A percentile compares a stretch with the other conserved stretches of the same genome.
These are phyloP conservation scores for Glaciozyma antarctica DNA, from an alignment of 768 basidiomycete species.

Conservation along the genomic window DNA sequence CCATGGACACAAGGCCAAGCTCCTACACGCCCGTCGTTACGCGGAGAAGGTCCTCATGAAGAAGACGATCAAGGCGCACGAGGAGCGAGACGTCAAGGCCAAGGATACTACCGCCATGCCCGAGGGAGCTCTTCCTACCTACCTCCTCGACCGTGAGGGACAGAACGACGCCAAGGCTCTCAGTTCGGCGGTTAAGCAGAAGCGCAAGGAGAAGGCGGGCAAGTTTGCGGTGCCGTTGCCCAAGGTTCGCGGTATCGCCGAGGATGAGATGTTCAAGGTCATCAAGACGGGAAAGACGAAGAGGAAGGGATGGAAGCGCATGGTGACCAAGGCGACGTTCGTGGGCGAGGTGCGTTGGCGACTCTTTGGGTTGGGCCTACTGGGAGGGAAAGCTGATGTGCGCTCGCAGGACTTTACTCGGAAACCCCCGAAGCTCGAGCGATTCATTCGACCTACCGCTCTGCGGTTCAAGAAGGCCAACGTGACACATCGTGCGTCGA, in stretches of 20 bases:
- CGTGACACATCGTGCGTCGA: constrained; percentile 83
- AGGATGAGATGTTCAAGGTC: constrained; percentile 99
- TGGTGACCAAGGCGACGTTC: constrained; percentile 99
- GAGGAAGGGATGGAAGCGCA: constrained; percentile 88
- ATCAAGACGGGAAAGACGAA: constrained; percentile 95
- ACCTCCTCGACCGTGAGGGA: constrained; percentile 92
- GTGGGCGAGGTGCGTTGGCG: constrained; percentile 50
- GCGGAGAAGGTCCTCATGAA: constrained; percentile 97
- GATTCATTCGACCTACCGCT: constrained; percentile 96
- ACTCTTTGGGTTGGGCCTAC: background rate
- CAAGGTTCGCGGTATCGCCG: constrained; percentile 93
- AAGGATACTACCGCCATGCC: constrained; percentile 66
- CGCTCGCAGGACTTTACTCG: constrained; percentile 70
- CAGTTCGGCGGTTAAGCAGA: constrained; percentile 92
- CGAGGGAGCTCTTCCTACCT: constrained; percentile 87
- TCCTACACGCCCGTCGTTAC: constrained; percentile 93
- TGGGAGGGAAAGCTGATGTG: background rate
- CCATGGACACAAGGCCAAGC: constrained; percentile 92
- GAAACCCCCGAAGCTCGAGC: constrained; percentile 97
- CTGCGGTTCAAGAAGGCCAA: constrained; percentile 96
- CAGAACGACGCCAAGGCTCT: constrained; percentile 96
- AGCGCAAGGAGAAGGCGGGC: constrained; percentile 96
- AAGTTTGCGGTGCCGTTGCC: constrained; percentile 95
- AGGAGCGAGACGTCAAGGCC: constrained; percentile 96
- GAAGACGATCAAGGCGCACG: constrained; percentile 99